Conservation (phyloP, 2,329 filamentous ascomycete species). For the Balansia obtecta region DNA sequence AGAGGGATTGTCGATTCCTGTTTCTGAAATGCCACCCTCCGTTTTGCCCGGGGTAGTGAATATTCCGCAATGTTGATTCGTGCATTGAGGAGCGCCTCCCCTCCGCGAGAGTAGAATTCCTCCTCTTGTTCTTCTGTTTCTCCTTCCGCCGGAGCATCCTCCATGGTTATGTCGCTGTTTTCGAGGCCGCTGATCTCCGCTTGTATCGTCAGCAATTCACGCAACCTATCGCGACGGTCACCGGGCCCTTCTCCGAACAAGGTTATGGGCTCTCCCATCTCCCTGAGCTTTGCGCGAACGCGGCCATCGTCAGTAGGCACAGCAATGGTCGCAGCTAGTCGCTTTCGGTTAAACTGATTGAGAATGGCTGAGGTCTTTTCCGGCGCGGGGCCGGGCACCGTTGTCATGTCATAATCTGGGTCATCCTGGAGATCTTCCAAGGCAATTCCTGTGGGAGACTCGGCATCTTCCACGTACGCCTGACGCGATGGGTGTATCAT, state of each 20-base stretch:
- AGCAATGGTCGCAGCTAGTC: conserved; percentile 73
- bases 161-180: conserved; percentile 47
- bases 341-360: conserved; percentile 82
- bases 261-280: conserved; percentile 86
- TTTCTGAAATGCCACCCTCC: conserved; percentile 64
- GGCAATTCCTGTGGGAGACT: conserved; percentile 39
- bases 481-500: conserved; percentile 81
- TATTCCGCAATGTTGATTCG: conserved; percentile 70
- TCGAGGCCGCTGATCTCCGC: conserved; percentile 48
- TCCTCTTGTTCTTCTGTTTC: conserved; percentile 68
- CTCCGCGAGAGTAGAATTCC: conserved; percentile 88
- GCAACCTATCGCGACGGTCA: conserved; percentile 75
- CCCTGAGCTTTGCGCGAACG: conserved; percentile 68
- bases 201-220: conserved; percentile 65
- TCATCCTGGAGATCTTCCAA: conserved; percentile 48
- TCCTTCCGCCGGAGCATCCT: conserved; percentile 45
- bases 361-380: conserved; percentile 79
- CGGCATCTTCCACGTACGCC: conserved; percentile 83
- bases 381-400: conserved; percentile 53
- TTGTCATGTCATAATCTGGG: conserved; percentile 72
- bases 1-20: conserved; percentile 72
- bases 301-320: conserved; percentile 89
- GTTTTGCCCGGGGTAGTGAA: conserved; percentile 71
- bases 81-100: conserved; percentile 59
- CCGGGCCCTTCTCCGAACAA: conserved; percentile 83